These are phyloP conservation scores for Blastomyces emzantsi DNA, from an alignment of 2,329 filamentous ascomycete species.

Conservation along the genomic window DNA sequence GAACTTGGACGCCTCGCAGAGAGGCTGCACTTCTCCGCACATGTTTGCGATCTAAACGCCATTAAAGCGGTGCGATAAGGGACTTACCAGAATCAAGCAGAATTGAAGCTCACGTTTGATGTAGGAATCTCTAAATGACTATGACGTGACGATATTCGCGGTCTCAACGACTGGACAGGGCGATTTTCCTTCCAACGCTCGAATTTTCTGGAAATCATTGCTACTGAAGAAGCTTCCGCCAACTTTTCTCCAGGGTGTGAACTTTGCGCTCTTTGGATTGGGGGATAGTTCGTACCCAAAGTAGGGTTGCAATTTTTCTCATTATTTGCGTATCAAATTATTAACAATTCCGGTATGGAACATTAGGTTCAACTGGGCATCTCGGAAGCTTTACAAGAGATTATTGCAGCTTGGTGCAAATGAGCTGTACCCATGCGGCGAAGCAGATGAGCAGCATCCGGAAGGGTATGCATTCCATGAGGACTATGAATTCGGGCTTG, in stretches of 20 bases:
- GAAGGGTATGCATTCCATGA: slow-evolving; percentile 59
- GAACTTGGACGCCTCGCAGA: slow-evolving; percentile 68
- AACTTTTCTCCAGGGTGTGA: slow-evolving; percentile 57
- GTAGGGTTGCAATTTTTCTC: slow-evolving; percentile 40
- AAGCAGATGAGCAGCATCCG: slow-evolving; percentile 87
- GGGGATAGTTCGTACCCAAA: slow-evolving; percentile 93
- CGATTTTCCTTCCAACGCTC: slow-evolving; percentile 77
- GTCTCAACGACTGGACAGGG: slow-evolving; percentile 92
- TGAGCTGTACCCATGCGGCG: slow-evolving; percentile 66
- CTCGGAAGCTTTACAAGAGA: slow-evolving; percentile 76
- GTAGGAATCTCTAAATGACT: slow-evolving; percentile 29
- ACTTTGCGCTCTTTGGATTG: slow-evolving; percentile 79
- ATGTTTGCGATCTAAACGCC: slow-evolving; percentile 67
- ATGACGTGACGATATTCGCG: slow-evolving; percentile 54
- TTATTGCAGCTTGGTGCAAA: slow-evolving; percentile 73
- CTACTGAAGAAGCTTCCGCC: slow-evolving; percentile 67
- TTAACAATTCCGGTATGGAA: not conserved
- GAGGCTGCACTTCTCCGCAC: slow-evolving; percentile 67
- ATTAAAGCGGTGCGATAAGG: slow-evolving; percentile 58
- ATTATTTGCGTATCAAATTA: not conserved
- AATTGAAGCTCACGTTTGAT: not conserved
- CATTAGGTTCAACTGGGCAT: slow-evolving; percentile 80
- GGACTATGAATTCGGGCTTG: not conserved
- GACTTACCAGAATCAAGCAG: not conserved
- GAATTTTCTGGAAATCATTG: slow-evolving; percentile 74